Evolutionary conservation across 768 basidiomycete species (phyloP).

Genomic region (Termitomyces titanicus): DNA sequence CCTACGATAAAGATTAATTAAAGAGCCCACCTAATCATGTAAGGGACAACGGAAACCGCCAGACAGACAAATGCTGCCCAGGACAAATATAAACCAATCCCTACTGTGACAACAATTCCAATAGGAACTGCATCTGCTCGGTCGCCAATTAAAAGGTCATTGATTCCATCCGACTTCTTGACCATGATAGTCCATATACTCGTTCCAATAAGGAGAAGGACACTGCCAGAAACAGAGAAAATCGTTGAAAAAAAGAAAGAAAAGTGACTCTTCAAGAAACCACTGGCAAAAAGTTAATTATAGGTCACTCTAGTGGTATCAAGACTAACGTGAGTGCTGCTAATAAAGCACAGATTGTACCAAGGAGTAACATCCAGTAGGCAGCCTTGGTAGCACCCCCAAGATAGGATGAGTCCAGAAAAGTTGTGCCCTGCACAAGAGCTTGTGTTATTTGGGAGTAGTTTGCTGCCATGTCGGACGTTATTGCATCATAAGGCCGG

Average conservation of each 20-base stretch:
- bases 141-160: constrained; percentile 41
- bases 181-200: constrained; percentile 78
- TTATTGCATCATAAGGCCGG: constrained; percentile 60
- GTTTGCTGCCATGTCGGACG: constrained; percentile 64
- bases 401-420: constrained; percentile 58
- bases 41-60: constrained; percentile 63
- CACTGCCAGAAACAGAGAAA: constrained; percentile 54
- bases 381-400: constrained; percentile 64
- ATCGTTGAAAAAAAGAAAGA: constrained; percentile 67
- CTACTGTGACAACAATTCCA: constrained; percentile 62
- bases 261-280: constrained; percentile 58
- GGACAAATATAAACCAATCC: constrained; percentile 58
- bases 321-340: constrained; percentile 62
- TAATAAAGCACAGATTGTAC: constrained; percentile 61
- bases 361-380: constrained; percentile 73
- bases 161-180: constrained; percentile 58
- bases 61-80: constrained; percentile 78
- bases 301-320: constrained; percentile 2
- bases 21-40: constrained; percentile 64
- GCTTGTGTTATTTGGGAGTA: constrained; percentile 53
- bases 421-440: constrained; percentile 50
- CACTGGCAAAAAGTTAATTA: constrained; percentile 37
- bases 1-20: not conserved
- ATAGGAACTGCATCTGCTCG: constrained; percentile 35
- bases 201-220: constrained; percentile 65